phyloP scores from a whole-genome alignment of 495 filamentous ascomycete species.

The Lichenothelia convexa region DNA sequence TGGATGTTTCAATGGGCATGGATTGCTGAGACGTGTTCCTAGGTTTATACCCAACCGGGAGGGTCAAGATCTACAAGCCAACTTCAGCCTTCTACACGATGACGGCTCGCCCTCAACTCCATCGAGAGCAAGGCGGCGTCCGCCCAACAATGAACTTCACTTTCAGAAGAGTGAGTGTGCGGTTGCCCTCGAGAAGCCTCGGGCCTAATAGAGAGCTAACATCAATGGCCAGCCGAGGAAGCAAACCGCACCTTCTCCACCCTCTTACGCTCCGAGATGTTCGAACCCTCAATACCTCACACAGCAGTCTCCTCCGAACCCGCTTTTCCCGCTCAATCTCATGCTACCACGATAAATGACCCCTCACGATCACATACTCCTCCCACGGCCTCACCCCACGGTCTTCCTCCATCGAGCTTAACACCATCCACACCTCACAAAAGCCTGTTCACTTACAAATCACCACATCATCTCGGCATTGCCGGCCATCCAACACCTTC shows the following conservation, averaged over 20 bases:
- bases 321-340: slow-evolving; percentile 41
- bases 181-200: not conserved
- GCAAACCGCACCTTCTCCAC: slow-evolving; percentile 81
- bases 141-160: slow-evolving; percentile 75
- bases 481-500: slow-evolving; percentile 67
- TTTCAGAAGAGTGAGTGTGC: slow-evolving; percentile 68
- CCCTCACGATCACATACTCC: slow-evolving; percentile 65
- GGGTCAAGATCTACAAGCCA: slow-evolving; percentile 81
- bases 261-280: slow-evolving; percentile 77
- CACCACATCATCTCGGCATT: slow-evolving; percentile 50
- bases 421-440: slow-evolving; percentile 93
- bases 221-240: slow-evolving; percentile 59
- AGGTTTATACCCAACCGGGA: slow-evolving; percentile 94
- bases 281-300: slow-evolving; percentile 77
- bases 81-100: slow-evolving; percentile 77
- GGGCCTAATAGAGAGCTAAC: slow-evolving; percentile 22
- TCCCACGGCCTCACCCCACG: slow-evolving; percentile 42
- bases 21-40: slow-evolving; percentile 5
- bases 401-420: slow-evolving; percentile 41
- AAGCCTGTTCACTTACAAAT: slow-evolving; percentile 87
- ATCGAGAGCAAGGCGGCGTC: slow-evolving; percentile 63
- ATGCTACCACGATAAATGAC: slow-evolving; percentile 42
- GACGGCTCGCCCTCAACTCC: slow-evolving; percentile 80
- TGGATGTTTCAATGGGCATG: too few species aligned
- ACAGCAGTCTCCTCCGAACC: too few species aligned